Conservation (phyloP, 345 rosid genomes). For the Corymbia maculata region DNA sequence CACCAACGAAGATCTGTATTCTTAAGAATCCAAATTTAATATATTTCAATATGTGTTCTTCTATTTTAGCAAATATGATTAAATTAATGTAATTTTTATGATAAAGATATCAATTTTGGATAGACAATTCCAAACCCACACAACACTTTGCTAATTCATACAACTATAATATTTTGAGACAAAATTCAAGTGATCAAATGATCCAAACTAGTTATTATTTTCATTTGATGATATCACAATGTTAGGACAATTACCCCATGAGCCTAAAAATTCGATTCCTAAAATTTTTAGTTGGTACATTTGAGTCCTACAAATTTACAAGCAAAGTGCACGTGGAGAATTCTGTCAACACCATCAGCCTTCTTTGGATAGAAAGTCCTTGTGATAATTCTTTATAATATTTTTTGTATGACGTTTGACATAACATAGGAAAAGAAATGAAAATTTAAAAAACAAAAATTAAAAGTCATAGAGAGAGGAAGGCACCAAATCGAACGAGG, state of each 20-base stretch:
- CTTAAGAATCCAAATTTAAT: background rate
- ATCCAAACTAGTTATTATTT: background rate
- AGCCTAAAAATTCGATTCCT: background rate
- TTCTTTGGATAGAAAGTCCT: background rate
- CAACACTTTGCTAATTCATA: background rate
- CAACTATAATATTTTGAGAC: background rate
- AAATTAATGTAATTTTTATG: background rate
- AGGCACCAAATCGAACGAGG: background rate
- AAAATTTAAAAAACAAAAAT: background rate
- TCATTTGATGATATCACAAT: no score
- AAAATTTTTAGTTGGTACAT: no score
- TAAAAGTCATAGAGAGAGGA: background rate
- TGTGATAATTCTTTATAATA: background rate
- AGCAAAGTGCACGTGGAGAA: background rate
- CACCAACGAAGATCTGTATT: background rate
- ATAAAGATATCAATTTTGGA: background rate
- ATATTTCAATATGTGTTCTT: background rate
- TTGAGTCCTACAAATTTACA: background rate
- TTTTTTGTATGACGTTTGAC: background rate
- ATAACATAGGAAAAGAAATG: background rate
- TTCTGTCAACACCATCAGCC: fast-evolving
- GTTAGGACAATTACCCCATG: background rate
- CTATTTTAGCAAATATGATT: background rate
- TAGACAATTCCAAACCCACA: background rate
- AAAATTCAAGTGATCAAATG: background rate